Conservation (phyloP, 495 filamentous ascomycete species). For the Melanomma pulvis-pyrius region DNA sequence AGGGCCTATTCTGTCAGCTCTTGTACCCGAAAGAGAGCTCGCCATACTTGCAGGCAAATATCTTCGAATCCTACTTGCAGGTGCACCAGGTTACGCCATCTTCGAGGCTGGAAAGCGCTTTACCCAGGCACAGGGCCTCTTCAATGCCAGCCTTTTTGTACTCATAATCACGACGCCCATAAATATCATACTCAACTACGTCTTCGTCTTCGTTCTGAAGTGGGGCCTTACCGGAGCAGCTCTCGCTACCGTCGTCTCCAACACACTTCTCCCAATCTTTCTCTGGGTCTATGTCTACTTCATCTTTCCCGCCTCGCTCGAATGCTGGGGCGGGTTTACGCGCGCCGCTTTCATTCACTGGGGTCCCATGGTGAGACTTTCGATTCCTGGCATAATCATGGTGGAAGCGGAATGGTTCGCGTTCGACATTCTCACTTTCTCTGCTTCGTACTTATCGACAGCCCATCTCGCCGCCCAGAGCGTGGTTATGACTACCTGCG, state of each 20-base stretch:
- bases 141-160: conserved; percentile 35
- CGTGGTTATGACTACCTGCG: conserved; percentile 25
- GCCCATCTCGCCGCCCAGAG: conserved; percentile 39
- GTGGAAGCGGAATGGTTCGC: conserved; percentile 39
- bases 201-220: conserved; percentile 35
- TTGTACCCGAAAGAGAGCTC: conserved; percentile 34
- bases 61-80: conserved; percentile 31
- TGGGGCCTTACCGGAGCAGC: conserved; percentile 37
- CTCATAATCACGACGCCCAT: conserved; percentile 35
- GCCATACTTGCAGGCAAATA: conserved; percentile 34
- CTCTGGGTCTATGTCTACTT: conserved; percentile 34
- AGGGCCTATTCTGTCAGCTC: conserved; percentile 23
- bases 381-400: conserved; percentile 39
- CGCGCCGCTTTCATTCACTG: conserved; percentile 33
- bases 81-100: conserved; percentile 35
- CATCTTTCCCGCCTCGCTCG: conserved; percentile 13
- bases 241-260: conserved; percentile 32
- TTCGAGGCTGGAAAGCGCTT: conserved; percentile 43
- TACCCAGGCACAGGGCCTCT: conserved; percentile 40
- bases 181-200: conserved; percentile 38
- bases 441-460: conserved; percentile 19
- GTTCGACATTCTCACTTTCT: conserved; percentile 38
- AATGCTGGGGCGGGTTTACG: conserved; percentile 39
- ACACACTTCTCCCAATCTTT: conserved; percentile 30
- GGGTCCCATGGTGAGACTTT: conserved; percentile 38